Conservation (phyloP, 768 basidiomycete genomes). For the Amanita fuliginea region DNA sequence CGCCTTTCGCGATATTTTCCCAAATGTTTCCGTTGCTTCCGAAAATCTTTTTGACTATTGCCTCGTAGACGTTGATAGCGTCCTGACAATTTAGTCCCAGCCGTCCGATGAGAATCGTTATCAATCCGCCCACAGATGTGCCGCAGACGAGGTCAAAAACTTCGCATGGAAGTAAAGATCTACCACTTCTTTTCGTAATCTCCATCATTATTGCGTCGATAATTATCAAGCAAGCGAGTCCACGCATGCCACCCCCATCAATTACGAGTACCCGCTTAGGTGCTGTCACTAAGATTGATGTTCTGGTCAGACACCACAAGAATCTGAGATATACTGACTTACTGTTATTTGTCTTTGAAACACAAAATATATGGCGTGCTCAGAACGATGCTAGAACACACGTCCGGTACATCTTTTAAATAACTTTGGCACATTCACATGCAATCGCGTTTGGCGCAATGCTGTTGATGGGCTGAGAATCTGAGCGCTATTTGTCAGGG, state of each 20-base stretch:
- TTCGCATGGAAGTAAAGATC: constrained; percentile 15
- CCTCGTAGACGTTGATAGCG: constrained; percentile 16
- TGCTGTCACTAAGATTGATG: neutral
- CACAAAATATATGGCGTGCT: neutral
- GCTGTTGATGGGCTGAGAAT: too few species aligned
- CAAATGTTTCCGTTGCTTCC: constrained; percentile 10
- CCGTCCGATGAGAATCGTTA: constrained; percentile 17
- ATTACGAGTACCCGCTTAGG: constrained; percentile 13
- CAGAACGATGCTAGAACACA: too few species aligned
- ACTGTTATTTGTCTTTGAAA: neutral
- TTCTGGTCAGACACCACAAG: neutral
- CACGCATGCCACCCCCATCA: constrained; percentile 19
- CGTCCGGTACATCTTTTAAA: too few species aligned
- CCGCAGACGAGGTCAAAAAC: constrained; percentile 21
- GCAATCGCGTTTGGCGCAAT: too few species aligned
- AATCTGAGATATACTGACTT: neutral
- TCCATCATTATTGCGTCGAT: constrained; percentile 14
- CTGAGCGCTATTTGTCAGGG: too few species aligned
- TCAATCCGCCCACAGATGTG: constrained; percentile 17
- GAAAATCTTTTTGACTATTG: constrained; percentile 8
- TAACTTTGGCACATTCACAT: too few species aligned
- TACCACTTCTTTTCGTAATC: constrained; percentile 10
- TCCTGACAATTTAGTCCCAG: constrained; percentile 16
- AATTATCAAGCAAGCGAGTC: constrained; percentile 14
- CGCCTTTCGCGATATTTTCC: constrained; percentile 10